Percentiles rank a stretch among this genome's conserved stretches.
Evolutionary conservation across 2,329 filamentous ascomycete genomes (phyloP).

Genomic region (Trichothecium sympodiale): DNA sequence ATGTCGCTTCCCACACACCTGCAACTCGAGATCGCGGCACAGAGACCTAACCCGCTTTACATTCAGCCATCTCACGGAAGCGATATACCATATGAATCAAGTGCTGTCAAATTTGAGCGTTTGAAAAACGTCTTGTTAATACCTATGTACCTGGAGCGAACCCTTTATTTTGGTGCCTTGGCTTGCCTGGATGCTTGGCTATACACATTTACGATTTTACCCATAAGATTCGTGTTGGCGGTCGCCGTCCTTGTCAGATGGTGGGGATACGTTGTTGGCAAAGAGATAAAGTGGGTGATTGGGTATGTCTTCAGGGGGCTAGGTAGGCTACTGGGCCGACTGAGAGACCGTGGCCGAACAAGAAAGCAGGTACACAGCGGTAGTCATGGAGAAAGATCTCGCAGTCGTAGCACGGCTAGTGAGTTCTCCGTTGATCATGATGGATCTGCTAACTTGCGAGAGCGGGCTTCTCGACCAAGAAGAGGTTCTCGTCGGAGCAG

Average conservation of each 20-base stretch:
- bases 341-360: constrained; percentile 55
- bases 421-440: constrained; percentile 9
- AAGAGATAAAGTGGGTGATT: constrained; percentile 61
- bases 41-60: constrained; percentile 53
- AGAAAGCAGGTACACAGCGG: constrained; percentile 6
- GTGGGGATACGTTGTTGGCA: constrained; percentile 62
- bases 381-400: constrained; percentile 22
- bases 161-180: constrained; percentile 76
- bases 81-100: constrained; percentile 77
- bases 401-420: constrained; percentile 25
- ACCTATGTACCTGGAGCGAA: constrained; percentile 70
- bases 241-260: constrained; percentile 65
- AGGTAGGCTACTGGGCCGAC: constrained; percentile 63
- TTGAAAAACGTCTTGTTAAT: constrained; percentile 80
- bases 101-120: constrained; percentile 82
- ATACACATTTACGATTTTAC: constrained; percentile 91
- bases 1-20: constrained; percentile 57
- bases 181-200: constrained; percentile 95
- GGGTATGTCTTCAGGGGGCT: constrained; percentile 72
- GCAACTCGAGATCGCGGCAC: constrained; percentile 52
- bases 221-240: constrained; percentile 77
- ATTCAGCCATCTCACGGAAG: constrained; percentile 47
- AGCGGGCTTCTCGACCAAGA: constrained; percentile 3
- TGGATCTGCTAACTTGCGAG: constrained; percentile 1
- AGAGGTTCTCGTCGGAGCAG: constrained; percentile 2